Evolutionary conservation across 495 filamentous ascomycete genomes (phyloP).

Genomic region (Evernia prunastri): DNA sequence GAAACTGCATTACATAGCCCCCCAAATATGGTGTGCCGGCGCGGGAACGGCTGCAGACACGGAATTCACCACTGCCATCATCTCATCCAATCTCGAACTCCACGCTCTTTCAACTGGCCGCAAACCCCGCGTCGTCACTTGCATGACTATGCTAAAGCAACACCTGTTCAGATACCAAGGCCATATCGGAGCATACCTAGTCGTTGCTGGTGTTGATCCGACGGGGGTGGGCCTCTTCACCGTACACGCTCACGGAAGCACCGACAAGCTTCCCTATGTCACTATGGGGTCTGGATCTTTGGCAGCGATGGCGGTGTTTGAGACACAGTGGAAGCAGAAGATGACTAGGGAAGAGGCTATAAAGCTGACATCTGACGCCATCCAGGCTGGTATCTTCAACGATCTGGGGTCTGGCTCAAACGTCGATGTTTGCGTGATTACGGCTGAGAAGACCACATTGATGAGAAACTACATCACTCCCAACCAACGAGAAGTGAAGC

Average conservation of each 20-base stretch:
- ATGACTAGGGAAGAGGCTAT: conserved; percentile 77
- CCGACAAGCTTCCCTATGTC: conserved; percentile 98
- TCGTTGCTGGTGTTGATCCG: conserved; percentile 94
- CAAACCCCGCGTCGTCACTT: conserved; percentile 93
- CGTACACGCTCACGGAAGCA: conserved; percentile 96
- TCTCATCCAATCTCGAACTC: conserved; percentile 96
- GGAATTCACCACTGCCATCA: conserved; percentile 97
- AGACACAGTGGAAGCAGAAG: conserved; percentile 85
- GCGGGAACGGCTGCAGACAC: conserved; percentile 98
- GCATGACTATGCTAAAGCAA: conserved; percentile 99
- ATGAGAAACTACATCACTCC: conserved; percentile 86
- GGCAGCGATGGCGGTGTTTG: conserved; percentile 97
- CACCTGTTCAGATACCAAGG: conserved; percentile 98
- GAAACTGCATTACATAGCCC: conserved; percentile 97
- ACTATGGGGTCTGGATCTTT: conserved; percentile 97
- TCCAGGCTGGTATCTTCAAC: conserved; percentile 98
- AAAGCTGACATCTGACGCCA: conserved; percentile 75
- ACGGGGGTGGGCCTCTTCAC: conserved; percentile 96
- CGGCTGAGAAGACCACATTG: conserved; percentile 83
- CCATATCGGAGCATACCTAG: conserved; percentile 95
- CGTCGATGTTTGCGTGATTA: conserved; percentile 94
- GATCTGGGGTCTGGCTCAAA: conserved; percentile 96
- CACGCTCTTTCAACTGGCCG: conserved; percentile 93
- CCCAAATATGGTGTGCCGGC: conserved; percentile 99
- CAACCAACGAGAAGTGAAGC: conserved; percentile 86